These are phyloP conservation scores for carrot (Daucus carota) DNA, from an alignment of 129 eudicot genomes.

Conservation along the genomic window DH1_v3.0 NC_030386.2:33066501-33067000, in stretches of 20 bases:
- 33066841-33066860: constrained; percentile 66
- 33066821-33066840: constrained; percentile 63
- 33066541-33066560: no score
- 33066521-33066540: no score
- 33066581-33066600: no score
- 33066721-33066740: no score
- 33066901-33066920: constrained; percentile 14
- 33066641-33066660: neutral
- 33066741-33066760: constrained; percentile 75
- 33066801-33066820: constrained; percentile 54
- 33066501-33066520: no score
- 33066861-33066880: constrained; percentile 77
- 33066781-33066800: constrained; percentile 58
- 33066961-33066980: neutral
- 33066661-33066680: neutral
- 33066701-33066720: neutral
- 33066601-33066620: no score
- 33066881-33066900: constrained; percentile 80
- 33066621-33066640: no score
- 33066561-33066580: no score
- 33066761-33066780: constrained; percentile 78
- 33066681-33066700: neutral
- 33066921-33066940: neutral
- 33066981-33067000: constrained; percentile 67
- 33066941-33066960: neutral